Base-by-base conservation (phyloP, 2,329 filamentous ascomycete species). In the Neofusicoccum parvum region DNA sequence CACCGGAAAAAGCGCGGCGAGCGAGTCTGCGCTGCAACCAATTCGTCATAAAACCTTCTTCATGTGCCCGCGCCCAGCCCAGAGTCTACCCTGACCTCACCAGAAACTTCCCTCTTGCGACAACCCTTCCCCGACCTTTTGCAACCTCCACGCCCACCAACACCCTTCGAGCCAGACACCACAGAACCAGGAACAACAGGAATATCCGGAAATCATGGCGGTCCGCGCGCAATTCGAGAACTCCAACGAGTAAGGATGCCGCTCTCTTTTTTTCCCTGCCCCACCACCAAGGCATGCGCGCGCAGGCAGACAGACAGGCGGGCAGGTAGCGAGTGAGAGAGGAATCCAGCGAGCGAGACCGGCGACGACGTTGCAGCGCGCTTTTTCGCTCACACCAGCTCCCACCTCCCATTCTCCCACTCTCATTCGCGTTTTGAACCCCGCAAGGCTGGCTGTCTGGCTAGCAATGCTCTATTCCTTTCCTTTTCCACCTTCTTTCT, bases 221-320 rank as follows among this genome's bases (percentile, higher is more conserved):
- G 81, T 84, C 68, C 82, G 82, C 77, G 82, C 82, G 67, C 77
- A 92, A 78, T 95, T 95, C 78, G 92, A 95, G 82, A 94, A 94
- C 83, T 94, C 91, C 74, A 94, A 94, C 83, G 92, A 95, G 91
- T 94, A 84, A 77, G 89, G 82, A 36, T 27, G 17, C 6, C n/a
- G 12, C 12, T 17, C 23, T 32, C 41, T 20, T 17, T 46, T 41
- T 32, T 20, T 11, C 32, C 37, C 17, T 67, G 65, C 68, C 64
- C 67, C 64, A 62, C 65, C 54, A 64, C 49, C 58, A 27, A 20
- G 36, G 43, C 66, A 27, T 27, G 39, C 17, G n/a, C 11, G 20
- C 12, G 14, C 39, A 49, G 17, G 3, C 17, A 20, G 60, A 11
- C 17, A 32, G 43, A n/a, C 4, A 14, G 56, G 3, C 20, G 34